A percentile compares a stretch with the other conserved stretches of the same genome.
These are phyloP conservation scores for Rhynchospora tenuis DNA, from an alignment of 176 grass and related monocot species.

Conservation along the genomic window DNA sequence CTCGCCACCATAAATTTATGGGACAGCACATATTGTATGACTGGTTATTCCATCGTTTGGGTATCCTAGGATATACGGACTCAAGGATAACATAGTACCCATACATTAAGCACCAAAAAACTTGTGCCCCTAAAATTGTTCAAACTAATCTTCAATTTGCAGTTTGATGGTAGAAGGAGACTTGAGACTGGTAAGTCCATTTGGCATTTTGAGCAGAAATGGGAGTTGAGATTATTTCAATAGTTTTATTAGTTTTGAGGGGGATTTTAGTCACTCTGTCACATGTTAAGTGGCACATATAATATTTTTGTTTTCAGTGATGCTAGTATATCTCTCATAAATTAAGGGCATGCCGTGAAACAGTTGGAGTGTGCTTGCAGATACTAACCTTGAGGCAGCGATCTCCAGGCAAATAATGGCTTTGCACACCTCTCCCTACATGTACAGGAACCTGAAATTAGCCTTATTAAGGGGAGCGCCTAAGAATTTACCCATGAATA, in stretches of 20 bases:
- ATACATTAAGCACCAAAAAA: neutral
- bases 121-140: neutral
- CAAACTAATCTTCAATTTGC: neutral
- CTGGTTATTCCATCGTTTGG: neutral
- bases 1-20: neutral
- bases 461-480: neutral
- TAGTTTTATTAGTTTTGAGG: neutral
- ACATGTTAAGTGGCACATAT: neutral
- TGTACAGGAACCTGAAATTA: neutral
- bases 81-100: no score
- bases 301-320: neutral
- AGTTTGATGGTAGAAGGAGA: neutral
- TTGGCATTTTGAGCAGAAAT: neutral
- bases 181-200: neutral
- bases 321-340: neutral
- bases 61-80: neutral
- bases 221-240: neutral
- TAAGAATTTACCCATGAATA: neutral
- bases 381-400: conserved; percentile 69
- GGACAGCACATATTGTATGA: neutral
- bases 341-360: conserved; percentile 28
- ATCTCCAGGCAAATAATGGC: conserved; percentile 94
- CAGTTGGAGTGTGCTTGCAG: neutral
- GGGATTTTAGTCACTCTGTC: neutral
- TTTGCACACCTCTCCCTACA: conserved; percentile 90